Conservation (phyloP, 2,329 filamentous ascomycete species). For the Scedosporium minutisporum region DNA sequence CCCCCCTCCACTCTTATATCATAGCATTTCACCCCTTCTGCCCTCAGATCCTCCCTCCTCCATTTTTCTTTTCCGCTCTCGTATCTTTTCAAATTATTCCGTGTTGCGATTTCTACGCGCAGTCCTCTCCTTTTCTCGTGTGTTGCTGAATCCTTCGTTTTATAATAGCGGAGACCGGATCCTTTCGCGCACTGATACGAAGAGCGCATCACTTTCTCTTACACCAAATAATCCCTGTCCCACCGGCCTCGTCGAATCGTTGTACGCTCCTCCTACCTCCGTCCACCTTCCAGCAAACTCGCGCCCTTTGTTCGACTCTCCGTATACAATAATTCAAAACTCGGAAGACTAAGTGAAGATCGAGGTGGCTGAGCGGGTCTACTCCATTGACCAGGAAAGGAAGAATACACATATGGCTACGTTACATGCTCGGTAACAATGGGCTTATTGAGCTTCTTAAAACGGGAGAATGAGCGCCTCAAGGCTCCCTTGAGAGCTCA, state of each 20-base stretch:
- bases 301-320: background rate
- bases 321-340: too few relatives aligned
- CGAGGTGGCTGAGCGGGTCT: too few relatives aligned
- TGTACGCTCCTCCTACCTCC: background rate
- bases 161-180: background rate
- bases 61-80: background rate
- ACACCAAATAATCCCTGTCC: background rate
- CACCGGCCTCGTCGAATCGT: background rate
- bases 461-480: conserved; percentile 7
- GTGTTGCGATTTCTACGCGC: background rate
- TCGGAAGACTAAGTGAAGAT: too few relatives aligned
- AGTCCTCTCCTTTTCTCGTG: background rate
- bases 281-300: background rate
- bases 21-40: background rate
- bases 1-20: background rate
- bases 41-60: background rate
- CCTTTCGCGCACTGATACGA: background rate
- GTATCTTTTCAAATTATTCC: background rate
- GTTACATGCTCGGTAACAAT: background rate
- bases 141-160: background rate
- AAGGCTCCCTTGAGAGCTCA: conserved; percentile 4
- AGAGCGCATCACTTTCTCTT: background rate
- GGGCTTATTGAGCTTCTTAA: conserved; percentile 7
- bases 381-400: too few relatives aligned
- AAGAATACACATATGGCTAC: conserved; percentile 1